Evolutionary conservation across 305 asterid genomes (phyloP).

Genomic region (Solanum chacoense): DNA sequence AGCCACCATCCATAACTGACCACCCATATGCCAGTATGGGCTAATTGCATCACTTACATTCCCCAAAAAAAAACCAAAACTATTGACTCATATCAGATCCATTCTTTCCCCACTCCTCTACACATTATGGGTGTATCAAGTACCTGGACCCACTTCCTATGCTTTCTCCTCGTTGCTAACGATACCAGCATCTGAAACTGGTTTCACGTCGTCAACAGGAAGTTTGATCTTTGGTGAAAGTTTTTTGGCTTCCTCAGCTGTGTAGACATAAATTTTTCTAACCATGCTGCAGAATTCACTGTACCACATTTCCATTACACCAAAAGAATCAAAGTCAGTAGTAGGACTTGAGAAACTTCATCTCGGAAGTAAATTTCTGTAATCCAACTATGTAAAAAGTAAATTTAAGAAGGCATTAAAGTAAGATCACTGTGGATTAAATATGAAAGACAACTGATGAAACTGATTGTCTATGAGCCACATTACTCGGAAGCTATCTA

Average conservation of each 20-base stretch:
- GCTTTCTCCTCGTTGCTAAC: slow-evolving; percentile 51
- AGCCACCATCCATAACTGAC: slow-evolving; percentile 9
- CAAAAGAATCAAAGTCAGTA: background rate
- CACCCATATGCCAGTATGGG: slow-evolving; percentile 16
- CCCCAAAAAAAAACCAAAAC: background rate
- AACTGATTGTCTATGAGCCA: background rate
- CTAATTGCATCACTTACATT: slow-evolving; percentile 1
- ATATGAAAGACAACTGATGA: background rate
- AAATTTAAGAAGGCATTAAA: background rate
- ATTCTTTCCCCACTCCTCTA: slow-evolving; percentile 1
- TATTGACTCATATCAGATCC: slow-evolving; percentile 1
- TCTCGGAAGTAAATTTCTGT: background rate
- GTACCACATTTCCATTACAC: background rate
- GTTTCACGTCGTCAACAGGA: slow-evolving; percentile 34
- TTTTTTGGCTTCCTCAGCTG: slow-evolving; percentile 69
- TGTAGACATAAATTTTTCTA: slow-evolving; percentile 60
- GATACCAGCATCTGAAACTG: slow-evolving; percentile 32
- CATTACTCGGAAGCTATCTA: background rate
- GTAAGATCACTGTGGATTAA: background rate
- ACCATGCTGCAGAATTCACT: slow-evolving; percentile 80
- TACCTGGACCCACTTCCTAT: slow-evolving; percentile 38
- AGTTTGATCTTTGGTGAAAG: slow-evolving; percentile 77
- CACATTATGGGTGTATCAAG: slow-evolving; percentile 14
- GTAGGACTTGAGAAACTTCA: background rate
- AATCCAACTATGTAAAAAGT: background rate